Percentiles rank a stretch among this genome's conserved stretches.
Conservation (phyloP, 805 yeast species). For the Monosporozyma aquatica region DNA sequence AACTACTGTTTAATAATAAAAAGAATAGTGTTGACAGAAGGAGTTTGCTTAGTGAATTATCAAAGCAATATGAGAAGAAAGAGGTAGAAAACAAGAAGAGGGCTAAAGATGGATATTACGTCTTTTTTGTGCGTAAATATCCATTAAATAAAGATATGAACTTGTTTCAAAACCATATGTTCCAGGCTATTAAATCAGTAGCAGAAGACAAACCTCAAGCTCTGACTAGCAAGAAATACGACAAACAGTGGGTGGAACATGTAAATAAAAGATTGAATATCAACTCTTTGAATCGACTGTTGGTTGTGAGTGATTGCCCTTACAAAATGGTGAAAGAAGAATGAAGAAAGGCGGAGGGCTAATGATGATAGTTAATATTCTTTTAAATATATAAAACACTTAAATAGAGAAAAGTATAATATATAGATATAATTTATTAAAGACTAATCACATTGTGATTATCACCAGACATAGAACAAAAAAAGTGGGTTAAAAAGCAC, state of each 20-base stretch:
- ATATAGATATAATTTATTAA: no score
- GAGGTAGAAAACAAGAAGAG: neutral
- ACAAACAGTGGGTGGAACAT: conserved; percentile 6
- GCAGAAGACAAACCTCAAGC: conserved; percentile 9
- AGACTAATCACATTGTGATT: no score
- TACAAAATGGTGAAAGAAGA: neutral
- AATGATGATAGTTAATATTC: neutral
- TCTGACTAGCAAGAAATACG: neutral
- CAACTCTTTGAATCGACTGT: conserved; percentile 1
- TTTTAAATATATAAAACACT: no score
- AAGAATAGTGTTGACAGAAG: neutral
- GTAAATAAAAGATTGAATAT: conserved; percentile 4
- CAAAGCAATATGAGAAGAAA: conserved; percentile 1
- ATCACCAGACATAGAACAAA: no score
- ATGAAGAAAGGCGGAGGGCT: neutral
- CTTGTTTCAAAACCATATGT: conserved; percentile 12
- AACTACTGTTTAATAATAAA: conserved; percentile 12
- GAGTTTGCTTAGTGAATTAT: neutral
- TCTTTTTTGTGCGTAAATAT: conserved; percentile 16
- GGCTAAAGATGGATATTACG: conserved; percentile 28
- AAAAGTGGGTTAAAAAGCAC: no score
- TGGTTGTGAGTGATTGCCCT: conserved; percentile 5
- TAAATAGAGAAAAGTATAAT: no score
- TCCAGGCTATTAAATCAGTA: conserved; percentile 14
- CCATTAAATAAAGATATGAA: conserved; percentile 14